Evolutionary conservation across 164 flowering plant species (phyloP).

Genomic region (Aristolochia contorta): DNA sequence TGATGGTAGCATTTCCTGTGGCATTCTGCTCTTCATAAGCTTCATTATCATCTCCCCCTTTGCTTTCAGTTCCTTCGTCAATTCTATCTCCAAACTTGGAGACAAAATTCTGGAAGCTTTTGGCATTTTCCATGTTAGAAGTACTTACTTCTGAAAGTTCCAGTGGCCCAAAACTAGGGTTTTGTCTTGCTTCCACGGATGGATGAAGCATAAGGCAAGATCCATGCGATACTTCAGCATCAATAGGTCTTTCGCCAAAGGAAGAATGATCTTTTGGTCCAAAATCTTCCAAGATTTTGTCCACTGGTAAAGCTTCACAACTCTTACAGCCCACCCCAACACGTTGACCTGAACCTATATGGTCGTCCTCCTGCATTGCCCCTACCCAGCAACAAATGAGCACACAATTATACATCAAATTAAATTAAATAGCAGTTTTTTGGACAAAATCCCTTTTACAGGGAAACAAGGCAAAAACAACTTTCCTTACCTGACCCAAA

Average conservation of each 20-base stretch:
- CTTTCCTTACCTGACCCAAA: conserved; percentile 54
- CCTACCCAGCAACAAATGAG: conserved; percentile 94
- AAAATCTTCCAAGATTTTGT: conserved; percentile 1
- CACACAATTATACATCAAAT: conserved; percentile 52
- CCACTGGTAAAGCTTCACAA: neutral
- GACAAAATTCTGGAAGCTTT: conserved; percentile 1
- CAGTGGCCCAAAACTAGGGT: no score
- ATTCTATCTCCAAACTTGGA: neutral
- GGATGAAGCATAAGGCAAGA: no score
- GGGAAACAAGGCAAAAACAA: conserved; percentile 30
- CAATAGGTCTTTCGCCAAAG: no score
- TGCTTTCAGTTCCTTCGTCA: conserved; percentile 6
- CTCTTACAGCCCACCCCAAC: conserved; percentile 11
- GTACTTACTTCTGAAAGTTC: no score
- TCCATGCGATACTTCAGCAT: no score
- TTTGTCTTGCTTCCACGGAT: no score
- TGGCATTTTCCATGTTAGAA: no score
- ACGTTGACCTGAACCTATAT: conserved; percentile 31
- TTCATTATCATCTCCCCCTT: conserved; percentile 4
- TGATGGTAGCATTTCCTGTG: conserved; percentile 4
- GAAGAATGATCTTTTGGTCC: neutral
- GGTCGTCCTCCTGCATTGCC: conserved; percentile 86
- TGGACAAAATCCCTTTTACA: no score
- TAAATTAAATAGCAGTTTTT: conserved; percentile 4
- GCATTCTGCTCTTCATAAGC: conserved; percentile 9